Percentiles rank a stretch among this genome's conserved stretches.
Evolutionary conservation across 164 flowering plant genomes (phyloP).

Genomic region (Chimonanthus praecox): DNA sequence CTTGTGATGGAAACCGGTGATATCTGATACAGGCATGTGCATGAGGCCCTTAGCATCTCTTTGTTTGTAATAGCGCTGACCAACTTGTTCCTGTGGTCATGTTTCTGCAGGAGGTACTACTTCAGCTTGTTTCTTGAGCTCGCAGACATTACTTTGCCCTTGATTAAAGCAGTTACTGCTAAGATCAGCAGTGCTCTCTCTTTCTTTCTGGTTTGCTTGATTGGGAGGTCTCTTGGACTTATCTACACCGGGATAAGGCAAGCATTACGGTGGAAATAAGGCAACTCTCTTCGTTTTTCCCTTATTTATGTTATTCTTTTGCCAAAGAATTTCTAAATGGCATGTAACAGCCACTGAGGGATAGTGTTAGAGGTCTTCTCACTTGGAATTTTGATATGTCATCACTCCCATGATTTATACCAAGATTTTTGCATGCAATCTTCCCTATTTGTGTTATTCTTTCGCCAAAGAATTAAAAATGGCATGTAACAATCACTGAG

Average conservation of each 20-base stretch:
- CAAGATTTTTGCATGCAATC: neutral
- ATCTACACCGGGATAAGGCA: conserved; percentile 92
- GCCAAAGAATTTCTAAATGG: neutral
- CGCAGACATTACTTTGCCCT: conserved; percentile 71
- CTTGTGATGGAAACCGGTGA: neutral
- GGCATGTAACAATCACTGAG: neutral
- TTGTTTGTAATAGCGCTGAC: neutral
- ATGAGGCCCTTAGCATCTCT: too few species aligned
- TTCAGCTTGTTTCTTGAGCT: conserved; percentile 88
- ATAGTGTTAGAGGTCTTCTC: neutral
- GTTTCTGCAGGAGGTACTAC: conserved; percentile 85
- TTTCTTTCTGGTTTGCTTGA: conserved; percentile 80
- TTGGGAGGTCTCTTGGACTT: conserved; percentile 89
- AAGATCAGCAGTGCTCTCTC: conserved; percentile 77
- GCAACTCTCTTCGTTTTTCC: neutral
- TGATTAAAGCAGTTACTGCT: conserved; percentile 47
- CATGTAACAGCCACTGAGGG: neutral
- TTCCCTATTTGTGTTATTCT: neutral
- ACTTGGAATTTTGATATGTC: neutral
- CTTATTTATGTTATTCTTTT: neutral
- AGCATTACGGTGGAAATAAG: conserved; percentile 71
- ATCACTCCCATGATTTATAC: conserved; percentile 1
- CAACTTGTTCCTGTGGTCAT: conserved; percentile 12
- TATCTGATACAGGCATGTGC: neutral
- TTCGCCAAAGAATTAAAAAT: neutral